Base-by-base conservation (phyloP, 2,329 filamentous ascomycete species). In the Verticillium klebahnii region DNA sequence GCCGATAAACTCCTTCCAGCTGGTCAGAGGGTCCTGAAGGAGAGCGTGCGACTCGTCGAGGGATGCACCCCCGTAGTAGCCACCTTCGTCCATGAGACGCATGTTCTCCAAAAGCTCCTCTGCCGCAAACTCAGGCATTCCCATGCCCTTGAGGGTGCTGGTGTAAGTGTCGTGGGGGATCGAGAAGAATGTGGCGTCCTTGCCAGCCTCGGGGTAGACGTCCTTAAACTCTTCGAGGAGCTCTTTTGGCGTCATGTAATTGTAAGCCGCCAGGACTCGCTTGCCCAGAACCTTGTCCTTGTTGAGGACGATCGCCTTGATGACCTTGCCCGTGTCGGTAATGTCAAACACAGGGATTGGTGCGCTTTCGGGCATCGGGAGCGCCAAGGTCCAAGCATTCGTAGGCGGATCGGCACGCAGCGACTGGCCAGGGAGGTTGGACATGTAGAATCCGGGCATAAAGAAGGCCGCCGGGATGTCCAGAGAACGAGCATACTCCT, bases 371-470 rank as follows among this genome's bases (percentile, higher is more conserved):
- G 73, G 58, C 25, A 70, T 66, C 6, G 74, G 74, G 12, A 74
- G 64, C 2, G 66, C 55, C 25, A 74, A 62, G 1, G 63, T 62
- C 59, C 69, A 75, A 23, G 59, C 65, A 19, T 64, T 63, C 5
- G 45, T 54, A 72, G 64, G 19, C 75, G 67, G 12, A 71, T 65
- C 6, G 62, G 70, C 61, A 1, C 70, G 63, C 15, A 75, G 60
- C 4, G 50, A 34, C n/a, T 59, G 62, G 5, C 58, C 37, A 19
- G 64, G 25, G 34, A 78, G 72, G 64, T 85, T 86, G 63, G 81
- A 77, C 80, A 87, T 85, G 67, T 85, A 88, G 39, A 74, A 75
- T 0, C 77, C 85, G 0, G 82, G 79, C 3, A 79, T 72, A 62
- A 82, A 79, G 68, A 86, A 86, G 0, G 83, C 79, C 11, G 75